Evolutionary conservation across 2,329 filamentous ascomycete species (phyloP), one percentile per base, ranked within the genome.

Genomic region (Colletotrichum liaoningense): DNA sequence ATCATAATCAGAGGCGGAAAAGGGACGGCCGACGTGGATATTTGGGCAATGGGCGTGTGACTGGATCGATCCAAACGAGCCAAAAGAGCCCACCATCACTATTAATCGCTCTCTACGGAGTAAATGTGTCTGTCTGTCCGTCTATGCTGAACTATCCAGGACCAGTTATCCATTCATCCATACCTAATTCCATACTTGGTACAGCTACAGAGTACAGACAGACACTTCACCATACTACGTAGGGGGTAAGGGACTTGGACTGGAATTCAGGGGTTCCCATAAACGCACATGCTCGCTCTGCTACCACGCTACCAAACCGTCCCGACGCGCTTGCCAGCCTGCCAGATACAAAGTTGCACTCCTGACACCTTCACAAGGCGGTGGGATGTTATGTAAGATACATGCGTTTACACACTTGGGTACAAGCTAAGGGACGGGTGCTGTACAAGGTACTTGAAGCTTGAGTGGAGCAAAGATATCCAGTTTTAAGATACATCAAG

Each of bases 241-340:
- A 9, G 60, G 28, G 55, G 60, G 52, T 19, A 33, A 57, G 63
- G 33, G 24, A 65, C 42, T n/a, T n/a, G 42, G 42, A 49, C 42
- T 49, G 42, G 42, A n/a, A n/a, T 73, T 73, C 70, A 73, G 70
- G 70, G 70, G 70, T 70, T 73, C 60, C 70, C 70, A 57, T 73
- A 57, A 35, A 70, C 60, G 67, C 67, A 73, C 67, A 73, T 65
- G 70, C 70, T 69, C 54, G 24, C 22, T 54, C 62, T 68, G 26
- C 58, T 58, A 57, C 58, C 28, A 56, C 56, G 54, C 56, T 67
- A 42, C 63, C 26, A 59, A 58, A 59, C 66, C 66, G 54, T 35
- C 65, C 69, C 66, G 55, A 65, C 66, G 55, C 42, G 19, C 42
- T 49, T n/a, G 42, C 67, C 70, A 69, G 55, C 55, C 59, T 55